These are phyloP conservation scores for Fusarium xylarioides DNA, from an alignment of 2,329 filamentous ascomycete species.

Conservation along the genomic window DNA sequence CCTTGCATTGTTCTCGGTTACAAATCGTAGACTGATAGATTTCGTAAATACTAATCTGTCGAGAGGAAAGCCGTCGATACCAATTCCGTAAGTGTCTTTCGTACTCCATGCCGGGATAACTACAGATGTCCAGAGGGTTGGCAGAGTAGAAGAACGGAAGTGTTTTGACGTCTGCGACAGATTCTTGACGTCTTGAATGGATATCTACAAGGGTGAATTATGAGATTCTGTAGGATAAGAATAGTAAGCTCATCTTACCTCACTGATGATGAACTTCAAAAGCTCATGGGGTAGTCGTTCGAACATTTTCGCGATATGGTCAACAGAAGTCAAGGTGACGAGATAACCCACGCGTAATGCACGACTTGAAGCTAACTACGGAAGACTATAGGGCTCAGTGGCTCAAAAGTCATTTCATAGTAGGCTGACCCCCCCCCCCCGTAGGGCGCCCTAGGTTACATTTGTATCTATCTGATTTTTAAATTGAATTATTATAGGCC, in stretches of 20 bases:
- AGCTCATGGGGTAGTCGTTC: background rate
- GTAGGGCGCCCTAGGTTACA: too few relatives aligned
- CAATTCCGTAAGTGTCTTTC: background rate
- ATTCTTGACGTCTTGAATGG: background rate
- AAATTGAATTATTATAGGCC: too few relatives aligned
- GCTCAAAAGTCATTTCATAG: too few relatives aligned
- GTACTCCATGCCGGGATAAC: background rate
- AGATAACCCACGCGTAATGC: background rate
- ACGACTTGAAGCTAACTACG: background rate
- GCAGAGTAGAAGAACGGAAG: background rate
- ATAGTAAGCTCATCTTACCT: background rate
- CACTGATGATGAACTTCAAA: background rate
- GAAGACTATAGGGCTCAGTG: too few relatives aligned
- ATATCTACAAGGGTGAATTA: background rate
- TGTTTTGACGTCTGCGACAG: background rate
- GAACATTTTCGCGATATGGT: background rate
- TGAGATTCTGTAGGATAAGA: background rate
- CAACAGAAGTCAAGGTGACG: background rate
- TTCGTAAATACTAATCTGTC: background rate
- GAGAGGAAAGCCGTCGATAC: background rate
- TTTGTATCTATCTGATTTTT: too few relatives aligned
- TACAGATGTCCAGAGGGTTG: background rate
- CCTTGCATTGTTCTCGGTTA: too few relatives aligned
- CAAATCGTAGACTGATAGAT: background rate
- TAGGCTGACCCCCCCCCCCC: too few relatives aligned